Evolutionary conservation across 805 yeast genomes (phyloP), one percentile per base, ranked within the genome.

Genomic region (Wickerhamiella qilinensis): DNA sequence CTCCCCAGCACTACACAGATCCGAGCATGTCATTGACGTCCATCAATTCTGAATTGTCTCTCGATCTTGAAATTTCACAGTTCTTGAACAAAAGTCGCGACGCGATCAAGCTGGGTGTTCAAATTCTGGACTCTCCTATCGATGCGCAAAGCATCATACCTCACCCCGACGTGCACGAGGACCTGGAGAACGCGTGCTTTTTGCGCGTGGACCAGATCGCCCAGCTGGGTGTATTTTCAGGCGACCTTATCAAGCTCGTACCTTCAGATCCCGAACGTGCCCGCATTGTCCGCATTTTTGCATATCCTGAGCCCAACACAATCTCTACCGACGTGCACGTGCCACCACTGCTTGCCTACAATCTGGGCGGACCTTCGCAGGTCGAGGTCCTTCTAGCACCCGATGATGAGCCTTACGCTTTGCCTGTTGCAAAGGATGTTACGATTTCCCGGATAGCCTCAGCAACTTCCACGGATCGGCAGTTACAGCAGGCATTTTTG

Each of bases 381-480:
- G 49, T 65, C 4, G 25, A 30, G 11, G 28, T 46, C 24, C 18
- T 37, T n/a, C 35, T 36, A 7, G 28, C 35, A 18, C 8, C 30
- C 14, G 28, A 9, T 2, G 18, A 18, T 15, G 38, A 19, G 15
- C 47, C 15, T 40, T 46, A 3, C 33, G 58, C 32, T 28, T 38
- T 57, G 51, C 75, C 54, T 12, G 51, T 69, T 17, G 91, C 91
- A 0, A 66, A 67, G 25, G 70, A 75, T 17, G 73, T 80, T 5
- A 73, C 76, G 0, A 64, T 83, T 3, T 67, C 83, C 0, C 62
- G 88, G 41, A 64, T 83, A 0, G 71, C 79, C 1, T 74, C 88
- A 0, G 81, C 84, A 0, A 61, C 69, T 2, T 73, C 91, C 1
- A 63, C 81, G 47, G 83, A 77, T 44, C 65, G 72, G 38, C 62